Evolutionary conservation across 148 eudicot species (phyloP).

Genomic region (Diospyros lotus): DNA sequence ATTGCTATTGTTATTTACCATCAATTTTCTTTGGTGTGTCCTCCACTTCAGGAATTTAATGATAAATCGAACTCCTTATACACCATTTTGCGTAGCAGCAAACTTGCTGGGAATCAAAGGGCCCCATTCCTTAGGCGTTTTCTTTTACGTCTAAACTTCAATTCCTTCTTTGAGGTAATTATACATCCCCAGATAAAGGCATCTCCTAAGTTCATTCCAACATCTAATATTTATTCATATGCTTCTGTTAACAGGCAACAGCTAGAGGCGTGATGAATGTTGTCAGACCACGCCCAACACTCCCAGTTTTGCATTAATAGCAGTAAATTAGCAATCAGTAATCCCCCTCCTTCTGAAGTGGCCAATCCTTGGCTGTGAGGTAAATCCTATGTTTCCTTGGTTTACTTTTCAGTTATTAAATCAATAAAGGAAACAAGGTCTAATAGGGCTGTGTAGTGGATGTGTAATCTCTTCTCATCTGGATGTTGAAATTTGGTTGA

Average conservation of each 20-base stretch:
- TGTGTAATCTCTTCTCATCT: neutral
- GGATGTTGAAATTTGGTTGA: slow-evolving; percentile 7
- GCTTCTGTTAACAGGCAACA: slow-evolving; percentile 50
- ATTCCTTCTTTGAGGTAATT: slow-evolving; percentile 92
- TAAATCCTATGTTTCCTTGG: neutral
- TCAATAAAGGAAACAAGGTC: neutral
- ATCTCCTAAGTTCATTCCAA: neutral
- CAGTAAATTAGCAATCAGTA: neutral
- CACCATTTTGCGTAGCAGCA: slow-evolving; percentile 94
- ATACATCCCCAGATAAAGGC: neutral
- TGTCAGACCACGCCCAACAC: slow-evolving; percentile 71
- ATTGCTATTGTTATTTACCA: neutral
- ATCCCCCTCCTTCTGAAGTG: neutral
- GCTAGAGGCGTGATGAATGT: slow-evolving; percentile 85
- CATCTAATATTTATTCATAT: neutral
- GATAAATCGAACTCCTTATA: slow-evolving; percentile 92
- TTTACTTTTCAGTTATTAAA: neutral
- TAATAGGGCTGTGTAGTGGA: neutral
- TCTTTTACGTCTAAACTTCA: slow-evolving; percentile 89
- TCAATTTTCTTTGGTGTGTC: neutral
- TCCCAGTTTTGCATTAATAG: slow-evolving; percentile 40
- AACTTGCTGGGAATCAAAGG: slow-evolving; percentile 97
- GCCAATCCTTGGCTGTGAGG: slow-evolving; percentile 2
- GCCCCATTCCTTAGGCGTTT: slow-evolving; percentile 97
- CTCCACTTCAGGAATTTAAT: slow-evolving; percentile 69